phyloP scores from a whole-genome alignment of 1,284 basidiomycete species.

The Sanguinoderma infundibulare region DNA sequence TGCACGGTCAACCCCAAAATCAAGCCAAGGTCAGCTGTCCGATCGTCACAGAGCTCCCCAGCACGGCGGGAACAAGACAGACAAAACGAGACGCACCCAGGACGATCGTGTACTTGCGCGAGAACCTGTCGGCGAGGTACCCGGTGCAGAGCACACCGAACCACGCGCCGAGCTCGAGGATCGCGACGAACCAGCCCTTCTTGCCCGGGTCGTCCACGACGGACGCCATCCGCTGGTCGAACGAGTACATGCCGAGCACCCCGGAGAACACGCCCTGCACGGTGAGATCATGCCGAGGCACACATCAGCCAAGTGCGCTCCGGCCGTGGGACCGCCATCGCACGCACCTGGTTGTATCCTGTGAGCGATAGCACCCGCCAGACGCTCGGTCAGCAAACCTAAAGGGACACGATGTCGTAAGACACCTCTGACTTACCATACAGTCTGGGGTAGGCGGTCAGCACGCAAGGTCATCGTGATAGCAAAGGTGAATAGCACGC shows the following conservation, averaged over 20 bases:
- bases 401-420: constrained; percentile 2
- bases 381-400: neutral
- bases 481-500: constrained; percentile 33
- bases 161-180: constrained; percentile 76
- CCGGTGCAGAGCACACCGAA: constrained; percentile 72
- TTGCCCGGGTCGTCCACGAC: constrained; percentile 53
- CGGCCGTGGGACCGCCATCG: neutral
- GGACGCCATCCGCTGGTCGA: constrained; percentile 56
- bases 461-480: constrained; percentile 1
- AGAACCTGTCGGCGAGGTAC: constrained; percentile 72
- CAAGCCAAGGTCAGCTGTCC: neutral
- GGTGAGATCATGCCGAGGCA: constrained; percentile 1
- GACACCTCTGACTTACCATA: constrained; percentile 22
- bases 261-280: constrained; percentile 73
- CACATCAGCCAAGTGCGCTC: constrained; percentile 16
- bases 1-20: constrained; percentile 26
- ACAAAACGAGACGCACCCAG: constrained; percentile 45
- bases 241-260: constrained; percentile 64
- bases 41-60: neutral
- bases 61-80: neutral
- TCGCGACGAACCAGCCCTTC: constrained; percentile 73
- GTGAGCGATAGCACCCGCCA: neutral
- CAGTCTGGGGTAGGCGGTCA: constrained; percentile 15
- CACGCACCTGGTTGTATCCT: constrained; percentile 68
- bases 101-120: constrained; percentile 73